Evolutionary conservation across 495 filamentous ascomycete species (phyloP), one percentile per base, ranked within the genome.

Genomic region (Xylaria telfairii): DNA sequence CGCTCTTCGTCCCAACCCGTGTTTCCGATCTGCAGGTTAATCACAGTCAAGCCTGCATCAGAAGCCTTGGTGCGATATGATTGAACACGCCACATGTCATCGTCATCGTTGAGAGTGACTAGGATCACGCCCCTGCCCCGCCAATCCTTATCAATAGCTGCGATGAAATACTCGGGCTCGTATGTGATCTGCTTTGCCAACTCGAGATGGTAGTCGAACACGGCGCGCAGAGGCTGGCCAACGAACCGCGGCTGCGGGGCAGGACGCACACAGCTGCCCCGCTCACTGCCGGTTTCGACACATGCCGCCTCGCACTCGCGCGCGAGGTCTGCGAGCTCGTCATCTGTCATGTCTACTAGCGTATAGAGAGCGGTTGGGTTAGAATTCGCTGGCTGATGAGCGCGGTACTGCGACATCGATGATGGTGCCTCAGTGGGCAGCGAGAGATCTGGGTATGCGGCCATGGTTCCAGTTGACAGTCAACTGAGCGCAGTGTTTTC

Each of bases 21-120:
- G 7, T 63, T 63, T n/a, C 39, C 60, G n/a, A 63, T 63, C 24
- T 63, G 60, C 60, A 63, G 60, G 30, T 63, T 63, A 19, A 63
- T 21, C 4, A 63, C 24, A 46, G 17, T 63, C 60, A 63, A 63
- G 39, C 37, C 60, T 9, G 60, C 24, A 63, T 63, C 60, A 19
- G 15, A 7, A 44, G 60, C 60, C 37, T 63, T 63, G 39, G 24
- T 44, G 60, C 60, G 39, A 63, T 24, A 63, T 8, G 39, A 63
- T 7, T 63, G 6, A 30, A 63, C 60, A 30, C 28, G n/a, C 17
- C 39, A 42, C 17, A 24, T 4, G 17, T 10, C 30, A 1, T 63
- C 26, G 12, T 63, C 60, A 24, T 63, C 60, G 60, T 46, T 34
- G 1, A 63, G 39, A 0, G 60, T 63, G 2, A 63, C 60, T 2